Conservation (phyloP, 352 stramenopile species). For the Halophytophthora polymorphica region DNA sequence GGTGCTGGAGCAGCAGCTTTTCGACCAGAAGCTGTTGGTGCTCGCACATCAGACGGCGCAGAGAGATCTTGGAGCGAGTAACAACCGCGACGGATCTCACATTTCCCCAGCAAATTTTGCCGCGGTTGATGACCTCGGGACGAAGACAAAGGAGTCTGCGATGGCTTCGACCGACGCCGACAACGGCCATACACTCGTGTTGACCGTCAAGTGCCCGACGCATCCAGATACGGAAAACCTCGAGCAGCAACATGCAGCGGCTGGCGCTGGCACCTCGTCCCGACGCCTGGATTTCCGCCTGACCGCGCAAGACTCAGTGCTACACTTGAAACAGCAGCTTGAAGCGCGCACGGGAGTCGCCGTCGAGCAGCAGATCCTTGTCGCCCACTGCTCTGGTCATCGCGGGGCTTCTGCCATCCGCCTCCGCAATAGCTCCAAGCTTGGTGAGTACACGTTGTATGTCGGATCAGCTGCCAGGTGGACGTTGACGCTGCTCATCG, state of each 20-base stretch:
- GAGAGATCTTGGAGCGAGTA: background rate
- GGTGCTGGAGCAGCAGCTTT: constrained; percentile 62
- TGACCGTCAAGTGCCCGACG: constrained; percentile 18
- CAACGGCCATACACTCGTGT: no score
- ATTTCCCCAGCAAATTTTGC: constrained; percentile 19
- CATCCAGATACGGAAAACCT: constrained; percentile 2
- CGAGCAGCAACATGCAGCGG: constrained; percentile 8
- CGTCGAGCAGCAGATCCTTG: constrained; percentile 30
- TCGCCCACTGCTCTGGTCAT: constrained; percentile 11
- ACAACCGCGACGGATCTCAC: background rate
- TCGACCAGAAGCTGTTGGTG: constrained; percentile 51
- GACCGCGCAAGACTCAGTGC: constrained; percentile 16
- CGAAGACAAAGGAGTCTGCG: no score
- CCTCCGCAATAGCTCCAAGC: constrained; percentile 16
- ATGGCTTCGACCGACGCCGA: no score
- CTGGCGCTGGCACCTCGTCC: background rate
- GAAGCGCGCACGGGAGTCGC: constrained; percentile 13
- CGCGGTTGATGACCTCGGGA: background rate
- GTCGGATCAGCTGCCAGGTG: constrained; percentile 16
- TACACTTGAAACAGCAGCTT: constrained; percentile 29
- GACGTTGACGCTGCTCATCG: constrained; percentile 29
- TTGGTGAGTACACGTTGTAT: constrained; percentile 22
- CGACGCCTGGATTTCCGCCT: constrained; percentile 22
- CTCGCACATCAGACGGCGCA: constrained; percentile 20
- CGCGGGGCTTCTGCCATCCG: constrained; percentile 16